phyloP scores from a whole-genome alignment of 2,329 filamentous ascomycete genomes.

The Pseudocercospora crystallina region DNA sequence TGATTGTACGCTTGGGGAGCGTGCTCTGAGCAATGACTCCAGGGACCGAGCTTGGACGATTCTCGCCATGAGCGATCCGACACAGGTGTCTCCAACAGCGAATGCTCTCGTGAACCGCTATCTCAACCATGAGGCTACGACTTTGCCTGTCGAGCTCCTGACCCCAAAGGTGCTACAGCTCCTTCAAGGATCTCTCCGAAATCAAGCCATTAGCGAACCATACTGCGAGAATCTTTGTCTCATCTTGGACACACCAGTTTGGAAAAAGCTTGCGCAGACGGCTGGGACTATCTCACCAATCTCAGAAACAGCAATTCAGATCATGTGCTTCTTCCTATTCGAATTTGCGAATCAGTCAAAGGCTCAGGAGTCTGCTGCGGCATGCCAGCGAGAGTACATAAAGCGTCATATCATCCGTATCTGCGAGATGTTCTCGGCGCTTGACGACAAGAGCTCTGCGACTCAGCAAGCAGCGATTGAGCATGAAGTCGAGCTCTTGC shows the following conservation, averaged over 20 bases:
- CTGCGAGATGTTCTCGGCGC: conserved; percentile 2
- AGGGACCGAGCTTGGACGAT: conserved; percentile 19
- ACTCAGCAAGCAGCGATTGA: not conserved
- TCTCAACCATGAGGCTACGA: conserved; percentile 11
- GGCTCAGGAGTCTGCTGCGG: conserved; percentile 6
- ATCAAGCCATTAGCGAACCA: conserved; percentile 1
- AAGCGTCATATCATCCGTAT: conserved; percentile 21
- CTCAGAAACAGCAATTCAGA: conserved; percentile 6
- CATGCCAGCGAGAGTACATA: conserved; percentile 23
- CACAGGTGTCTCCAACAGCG: conserved; percentile 1
- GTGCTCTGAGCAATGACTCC: conserved; percentile 22
- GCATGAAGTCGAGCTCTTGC: conserved; percentile 21
- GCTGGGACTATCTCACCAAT: conserved; percentile 18
- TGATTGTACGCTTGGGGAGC: conserved; percentile 17
- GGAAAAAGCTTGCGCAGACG: conserved; percentile 23
- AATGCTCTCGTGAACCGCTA: conserved; percentile 12
- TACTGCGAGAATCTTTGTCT: conserved; percentile 3
- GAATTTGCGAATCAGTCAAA: conserved; percentile 3
- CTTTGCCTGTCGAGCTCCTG: conserved; percentile 10
- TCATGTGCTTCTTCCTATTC: conserved; percentile 22
- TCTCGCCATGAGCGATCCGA: not conserved
- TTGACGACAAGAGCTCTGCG: not conserved
- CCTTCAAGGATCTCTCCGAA: conserved; percentile 13
- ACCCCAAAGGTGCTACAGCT: conserved; percentile 17
- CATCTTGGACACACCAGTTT: conserved; percentile 19